Evolutionary conservation across 2,329 filamentous ascomycete genomes (phyloP).

Genomic region (Xenoacremonium recifei): DNA sequence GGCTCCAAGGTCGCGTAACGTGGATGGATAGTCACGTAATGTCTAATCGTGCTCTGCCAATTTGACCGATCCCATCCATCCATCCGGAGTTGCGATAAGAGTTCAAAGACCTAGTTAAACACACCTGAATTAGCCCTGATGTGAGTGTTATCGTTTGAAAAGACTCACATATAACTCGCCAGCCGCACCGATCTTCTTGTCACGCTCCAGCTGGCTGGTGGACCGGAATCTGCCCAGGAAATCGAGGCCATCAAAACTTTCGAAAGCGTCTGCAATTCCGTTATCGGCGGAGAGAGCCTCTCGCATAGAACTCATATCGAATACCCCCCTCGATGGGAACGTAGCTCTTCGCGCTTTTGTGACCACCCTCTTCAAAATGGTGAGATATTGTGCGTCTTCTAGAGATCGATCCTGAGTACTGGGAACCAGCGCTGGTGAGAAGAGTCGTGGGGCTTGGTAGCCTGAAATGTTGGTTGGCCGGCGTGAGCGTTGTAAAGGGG

Average conservation of each 20-base stretch:
- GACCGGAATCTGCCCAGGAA: conserved; percentile 12
- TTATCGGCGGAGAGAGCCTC: conserved; percentile 2
- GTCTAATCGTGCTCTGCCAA: conserved; percentile 17
- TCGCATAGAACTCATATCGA: conserved; percentile 10
- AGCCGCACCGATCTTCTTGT: conserved; percentile 22
- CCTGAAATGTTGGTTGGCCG: conserved; percentile 1
- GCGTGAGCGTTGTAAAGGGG: neutral
- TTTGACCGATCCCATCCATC: conserved; percentile 8
- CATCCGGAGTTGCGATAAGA: conserved; percentile 11
- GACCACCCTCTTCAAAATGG: conserved; percentile 9
- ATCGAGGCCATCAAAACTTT: conserved; percentile 16
- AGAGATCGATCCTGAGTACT: neutral
- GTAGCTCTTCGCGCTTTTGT: conserved; percentile 7
- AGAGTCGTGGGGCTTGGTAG: conserved; percentile 1
- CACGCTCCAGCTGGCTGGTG: conserved; percentile 16
- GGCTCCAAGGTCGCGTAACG: conserved; percentile 4
- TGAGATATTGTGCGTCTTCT: conserved; percentile 7
- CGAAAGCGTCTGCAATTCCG: neutral
- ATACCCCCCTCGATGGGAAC: conserved; percentile 10
- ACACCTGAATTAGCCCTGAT: conserved; percentile 2
- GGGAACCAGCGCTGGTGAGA: neutral
- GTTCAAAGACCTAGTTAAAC: conserved; percentile 13
- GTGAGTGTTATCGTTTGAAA: neutral
- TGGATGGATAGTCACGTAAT: conserved; percentile 7
- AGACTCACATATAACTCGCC: conserved; percentile 23